Base-by-base conservation (phyloP, 164 flowering plant species). In the Warburgia ugandensis region DNA sequence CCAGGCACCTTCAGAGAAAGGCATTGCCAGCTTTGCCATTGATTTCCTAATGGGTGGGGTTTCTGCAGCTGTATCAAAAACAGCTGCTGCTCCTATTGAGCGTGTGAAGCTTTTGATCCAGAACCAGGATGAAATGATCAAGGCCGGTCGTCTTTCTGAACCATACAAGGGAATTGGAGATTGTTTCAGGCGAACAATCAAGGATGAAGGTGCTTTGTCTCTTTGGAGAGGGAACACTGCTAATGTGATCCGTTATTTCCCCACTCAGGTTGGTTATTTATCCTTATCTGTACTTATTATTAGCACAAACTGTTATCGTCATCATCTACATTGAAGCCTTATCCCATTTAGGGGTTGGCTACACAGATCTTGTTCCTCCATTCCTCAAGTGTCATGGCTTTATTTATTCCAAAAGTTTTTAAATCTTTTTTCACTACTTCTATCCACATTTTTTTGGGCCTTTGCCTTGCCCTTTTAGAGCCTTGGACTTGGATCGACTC, bases 161-260 rank as follows among this genome's bases (percentile, higher is more conserved):
- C 91, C 91, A 6, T 86, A 86, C 77, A 83, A 81, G 66, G 91
- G 95, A 2, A 78, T 86, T 69, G 84, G 84, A 16, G 95, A 86
- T 13, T 86, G 95, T 58, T 86, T 86, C 43, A 44, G 62, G 48
- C 48, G 95, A 45, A 86, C 95, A 38, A 65, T 79, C 1, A 63
- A 66, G 50, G 88, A 83, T 1, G 95, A 86, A 65, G 95, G 95
- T 1, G 2, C 75, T 41, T 50, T 9, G 5, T 62, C 95, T 12
- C 48, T 81, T 59, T 86, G 95, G 95, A 86, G 95, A 67, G 86
- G 91, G 32, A 86, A 86, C 75, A 83, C 91, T 12, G 83, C 86
- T 14, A 86, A 86, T 62, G 95, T 86, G 61, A 86, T 86, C 63
- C 79, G 91, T 66, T 86, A 86, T 59, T 86, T 86, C 78, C 95